Percentiles rank a stretch among this genome's conserved stretches.
These are phyloP conservation scores for Eimeria necatrix DNA, from an alignment of 169 alveolate genomes.

Conservation along the genomic window DNA sequence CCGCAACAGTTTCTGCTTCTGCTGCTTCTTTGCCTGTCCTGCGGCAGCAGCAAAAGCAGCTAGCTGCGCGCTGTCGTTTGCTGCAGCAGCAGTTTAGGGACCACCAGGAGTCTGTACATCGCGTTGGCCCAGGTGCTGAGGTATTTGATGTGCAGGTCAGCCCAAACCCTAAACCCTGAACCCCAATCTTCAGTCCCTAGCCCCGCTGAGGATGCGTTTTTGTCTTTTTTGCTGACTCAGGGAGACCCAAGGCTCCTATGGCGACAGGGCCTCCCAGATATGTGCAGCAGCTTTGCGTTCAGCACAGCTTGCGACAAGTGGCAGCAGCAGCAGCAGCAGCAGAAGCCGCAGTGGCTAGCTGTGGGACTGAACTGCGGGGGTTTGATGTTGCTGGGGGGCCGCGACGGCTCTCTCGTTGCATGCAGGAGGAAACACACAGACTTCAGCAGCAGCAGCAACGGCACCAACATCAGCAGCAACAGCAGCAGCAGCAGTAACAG, in stretches of 20 bases:
- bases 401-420: constrained; percentile 2
- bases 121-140: constrained; percentile 1
- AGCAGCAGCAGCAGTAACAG: constrained; percentile 43
- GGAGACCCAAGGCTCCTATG: constrained; percentile 25
- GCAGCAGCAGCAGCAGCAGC: neutral
- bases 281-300: constrained; percentile 21
- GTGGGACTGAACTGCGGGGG: constrained; percentile 14
- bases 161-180: neutral
- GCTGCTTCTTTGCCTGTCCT: neutral
- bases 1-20: neutral
- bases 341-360: neutral
- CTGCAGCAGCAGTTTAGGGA: constrained; percentile 5
- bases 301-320: neutral
- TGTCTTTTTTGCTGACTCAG: neutral
- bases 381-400: constrained; percentile 23
- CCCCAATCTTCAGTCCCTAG: neutral
- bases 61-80: neutral
- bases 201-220: neutral
- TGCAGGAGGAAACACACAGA: constrained; percentile 21
- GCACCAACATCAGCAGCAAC: neutral
- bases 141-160: constrained; percentile 33
- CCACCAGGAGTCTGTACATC: constrained; percentile 23
- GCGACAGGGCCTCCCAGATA: constrained; percentile 28
- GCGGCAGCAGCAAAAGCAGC: neutral
- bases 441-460: neutral